These are phyloP conservation scores for Candida hispaniensis DNA, from an alignment of 805 yeast genomes.

Conservation along the genomic window DNA sequence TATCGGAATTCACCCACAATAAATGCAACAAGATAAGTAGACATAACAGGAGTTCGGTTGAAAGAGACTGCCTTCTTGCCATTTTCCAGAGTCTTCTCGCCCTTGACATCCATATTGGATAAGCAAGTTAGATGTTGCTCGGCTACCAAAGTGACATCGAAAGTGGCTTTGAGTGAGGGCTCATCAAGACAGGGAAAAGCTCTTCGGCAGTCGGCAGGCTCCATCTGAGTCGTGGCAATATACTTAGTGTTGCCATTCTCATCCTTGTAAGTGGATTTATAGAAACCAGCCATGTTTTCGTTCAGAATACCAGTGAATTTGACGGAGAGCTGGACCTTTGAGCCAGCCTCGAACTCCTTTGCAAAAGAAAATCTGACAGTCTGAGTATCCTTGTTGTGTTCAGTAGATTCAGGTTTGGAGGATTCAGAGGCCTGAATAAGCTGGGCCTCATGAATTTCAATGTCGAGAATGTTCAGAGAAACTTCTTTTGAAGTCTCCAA, in stretches of 20 bases:
- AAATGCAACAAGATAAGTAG: conserved; percentile 64
- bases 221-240: conserved; percentile 61
- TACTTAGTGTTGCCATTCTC: conserved; percentile 42
- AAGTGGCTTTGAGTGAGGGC: conserved; percentile 58
- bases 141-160: conserved; percentile 46
- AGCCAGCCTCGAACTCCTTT: conserved; percentile 28
- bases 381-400: conserved; percentile 46
- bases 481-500: conserved; percentile 35
- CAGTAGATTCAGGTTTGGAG: conserved; percentile 26
- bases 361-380: conserved; percentile 50
- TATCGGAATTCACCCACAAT: conserved; percentile 57
- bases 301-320: conserved; percentile 48
- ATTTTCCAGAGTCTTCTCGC: conserved; percentile 30
- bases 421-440: conserved; percentile 27
- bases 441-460: conserved; percentile 44
- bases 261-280: conserved; percentile 50
- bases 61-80: conserved; percentile 40
- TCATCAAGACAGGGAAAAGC: conserved; percentile 73
- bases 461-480: conserved; percentile 51
- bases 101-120: conserved; percentile 54
- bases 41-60: conserved; percentile 61
- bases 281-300: conserved; percentile 65
- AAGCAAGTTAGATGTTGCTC: conserved; percentile 44
- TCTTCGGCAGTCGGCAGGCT: conserved; percentile 66
- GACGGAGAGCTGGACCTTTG: conserved; percentile 47